These are phyloP conservation scores for Rhododendron williamsianum DNA, from an alignment of 148 eudicot species.

Conservation along the genomic window DNA sequence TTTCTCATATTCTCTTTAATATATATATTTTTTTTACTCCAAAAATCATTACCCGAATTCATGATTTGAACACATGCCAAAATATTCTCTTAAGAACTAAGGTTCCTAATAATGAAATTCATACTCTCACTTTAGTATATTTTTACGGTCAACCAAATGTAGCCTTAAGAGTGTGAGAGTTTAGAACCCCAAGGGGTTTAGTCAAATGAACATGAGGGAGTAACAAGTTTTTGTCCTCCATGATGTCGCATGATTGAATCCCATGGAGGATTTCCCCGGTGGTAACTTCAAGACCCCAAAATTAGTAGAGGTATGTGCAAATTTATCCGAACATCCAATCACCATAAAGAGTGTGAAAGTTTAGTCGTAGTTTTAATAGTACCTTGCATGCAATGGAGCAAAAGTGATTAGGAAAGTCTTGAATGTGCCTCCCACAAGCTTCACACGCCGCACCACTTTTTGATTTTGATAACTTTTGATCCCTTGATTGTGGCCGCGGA, in stretches of 20 bases:
- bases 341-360: too few species aligned
- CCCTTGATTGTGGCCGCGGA: constrained; percentile 36
- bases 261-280: too few species aligned
- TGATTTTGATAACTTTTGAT: constrained; percentile 22
- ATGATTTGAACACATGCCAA: too few species aligned
- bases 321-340: neutral
- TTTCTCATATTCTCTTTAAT: neutral
- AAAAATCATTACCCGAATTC: neutral
- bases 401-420: constrained; percentile 41
- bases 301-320: neutral
- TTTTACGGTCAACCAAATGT: neutral
- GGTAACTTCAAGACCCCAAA: too few species aligned
- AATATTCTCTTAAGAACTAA: neutral
- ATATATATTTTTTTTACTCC: neutral
- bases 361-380: neutral
- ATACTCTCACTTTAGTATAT: neutral
- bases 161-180: neutral
- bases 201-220: too few species aligned
- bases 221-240: neutral
- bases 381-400: constrained; percentile 51
- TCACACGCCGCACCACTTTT: constrained; percentile 34
- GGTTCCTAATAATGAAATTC: too few species aligned
- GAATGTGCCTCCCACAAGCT: constrained; percentile 46
- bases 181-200: neutral
- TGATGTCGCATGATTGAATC: too few species aligned